Base-by-base conservation (phyloP, 768 basidiomycete genomes). In the Tremella yokohamensis region DNA sequence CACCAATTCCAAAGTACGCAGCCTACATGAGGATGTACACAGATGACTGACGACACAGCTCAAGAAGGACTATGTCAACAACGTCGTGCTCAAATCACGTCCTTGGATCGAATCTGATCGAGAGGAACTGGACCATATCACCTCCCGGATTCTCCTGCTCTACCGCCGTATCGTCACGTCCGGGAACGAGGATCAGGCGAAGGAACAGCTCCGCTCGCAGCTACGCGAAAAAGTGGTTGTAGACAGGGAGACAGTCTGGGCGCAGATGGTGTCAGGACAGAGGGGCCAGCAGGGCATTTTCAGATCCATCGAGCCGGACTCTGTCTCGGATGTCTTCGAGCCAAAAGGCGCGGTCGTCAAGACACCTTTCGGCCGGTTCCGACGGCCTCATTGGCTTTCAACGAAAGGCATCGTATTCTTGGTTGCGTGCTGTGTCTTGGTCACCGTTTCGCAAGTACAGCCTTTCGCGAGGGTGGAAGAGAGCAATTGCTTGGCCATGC, bases 231-330 rank as follows among this genome's bases (percentile, higher is more conserved):
- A 90, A 72, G 74, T 77, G 29, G 93, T 94, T 2, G 94, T 93
- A 85, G 94, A 98, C 70, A 84, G 96, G 29, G 92, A 98, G 70
- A 99, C 96, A 0, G 87, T 98, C 12, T 99, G 96, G 96, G 82
- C 73, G 29, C 62, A 75, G 66, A 70, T 77, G 75, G 78, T 69
- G 1, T 83, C 84, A 40, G 88, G 89, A 65, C 83, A 89, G 25
- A 88, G 89, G 16, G 84, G 84, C 50, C 57, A 62, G 22, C 72
- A 78, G 42, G 51, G 78, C 61, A 60, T 68, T 47, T 60, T 65
- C 60, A 13, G 68, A 24, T 56, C 68, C 39, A 68, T 80, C 15
- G 54, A 71, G 42, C 63, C 64, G 13, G 85, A 84, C 8, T 83
- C 62, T 40, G 51, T 52, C 52, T 52, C 51, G 25, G 64, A 81